Conservation (phyloP, 2,329 filamentous ascomycete genomes). For the Cordyceps pruinosa region DNA sequence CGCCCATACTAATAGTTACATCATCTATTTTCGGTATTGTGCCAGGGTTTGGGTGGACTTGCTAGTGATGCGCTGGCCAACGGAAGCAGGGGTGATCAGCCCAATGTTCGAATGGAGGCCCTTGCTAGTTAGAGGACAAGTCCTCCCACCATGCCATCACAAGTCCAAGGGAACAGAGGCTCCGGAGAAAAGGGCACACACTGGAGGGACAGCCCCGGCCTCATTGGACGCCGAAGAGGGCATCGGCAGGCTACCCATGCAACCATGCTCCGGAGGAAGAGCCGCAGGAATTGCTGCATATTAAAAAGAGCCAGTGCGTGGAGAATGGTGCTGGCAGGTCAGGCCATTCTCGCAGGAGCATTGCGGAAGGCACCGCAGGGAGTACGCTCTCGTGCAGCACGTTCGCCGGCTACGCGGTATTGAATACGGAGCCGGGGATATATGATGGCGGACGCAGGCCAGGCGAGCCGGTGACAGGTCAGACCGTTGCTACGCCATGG, state of each 20-base stretch:
- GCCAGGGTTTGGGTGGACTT: no score
- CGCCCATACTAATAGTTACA: not conserved
- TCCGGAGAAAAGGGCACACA: not conserved
- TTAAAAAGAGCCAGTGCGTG: not conserved
- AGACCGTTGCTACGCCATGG: not conserved
- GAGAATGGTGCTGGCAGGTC: conserved; percentile 2
- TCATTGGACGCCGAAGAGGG: not conserved
- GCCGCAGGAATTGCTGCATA: not conserved
- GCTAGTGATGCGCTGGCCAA: no score
- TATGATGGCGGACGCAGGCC: not conserved
- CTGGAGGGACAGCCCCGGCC: not conserved
- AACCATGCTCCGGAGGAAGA: not conserved
- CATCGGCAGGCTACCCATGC: not conserved
- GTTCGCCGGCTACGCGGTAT: not conserved
- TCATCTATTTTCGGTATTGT: not conserved
- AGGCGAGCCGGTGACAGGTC: conserved; percentile 6
- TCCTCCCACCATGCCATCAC: not conserved
- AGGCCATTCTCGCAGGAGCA: conserved; percentile 3
- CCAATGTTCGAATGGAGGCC: not conserved
- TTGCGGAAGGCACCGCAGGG: not conserved
- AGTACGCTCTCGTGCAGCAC: not conserved
- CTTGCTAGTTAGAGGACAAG: not conserved
- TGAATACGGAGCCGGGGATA: not conserved
- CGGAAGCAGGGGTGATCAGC: not conserved
- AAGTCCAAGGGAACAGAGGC: not conserved